Evolutionary conservation across 306 rosid genomes (phyloP).

Genomic region (Rosa persica): DNA sequence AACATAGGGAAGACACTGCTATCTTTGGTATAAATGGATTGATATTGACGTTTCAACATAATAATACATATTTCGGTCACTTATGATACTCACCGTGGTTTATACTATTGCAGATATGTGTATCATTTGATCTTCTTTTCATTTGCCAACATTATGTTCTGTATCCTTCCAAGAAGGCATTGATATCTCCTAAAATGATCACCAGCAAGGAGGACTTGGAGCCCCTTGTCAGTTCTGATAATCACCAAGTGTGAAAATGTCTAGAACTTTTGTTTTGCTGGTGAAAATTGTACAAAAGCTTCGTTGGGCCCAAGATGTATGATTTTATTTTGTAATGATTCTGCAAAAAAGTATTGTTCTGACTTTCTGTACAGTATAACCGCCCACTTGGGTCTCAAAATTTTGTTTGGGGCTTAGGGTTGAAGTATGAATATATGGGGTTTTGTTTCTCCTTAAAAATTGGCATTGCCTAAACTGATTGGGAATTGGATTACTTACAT

Average conservation of each 20-base stretch:
- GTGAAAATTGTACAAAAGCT: not conserved
- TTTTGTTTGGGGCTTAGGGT: too few species aligned
- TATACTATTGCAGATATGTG: constrained; percentile 51
- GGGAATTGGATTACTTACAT: too few species aligned
- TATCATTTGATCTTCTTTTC: constrained; percentile 74
- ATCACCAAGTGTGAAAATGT: constrained; percentile 29
- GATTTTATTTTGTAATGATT: not conserved
- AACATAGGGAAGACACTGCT: constrained; percentile 71
- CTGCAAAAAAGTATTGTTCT: not conserved
- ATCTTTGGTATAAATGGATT: constrained; percentile 50
- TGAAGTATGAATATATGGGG: too few species aligned
- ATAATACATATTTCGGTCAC: not conserved
- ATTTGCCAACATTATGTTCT: constrained; percentile 66
- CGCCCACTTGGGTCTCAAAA: too few species aligned
- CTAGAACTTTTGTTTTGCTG: constrained; percentile 17
- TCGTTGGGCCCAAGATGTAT: not conserved
- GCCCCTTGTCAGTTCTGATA: constrained; percentile 37
- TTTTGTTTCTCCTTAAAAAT: too few species aligned
- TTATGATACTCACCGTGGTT: not conserved
- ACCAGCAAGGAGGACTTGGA: constrained; percentile 31
- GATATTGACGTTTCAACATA: not conserved
- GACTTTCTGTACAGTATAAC: not conserved
- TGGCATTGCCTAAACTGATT: too few species aligned
- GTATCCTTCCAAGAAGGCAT: constrained; percentile 41
- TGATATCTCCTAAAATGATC: constrained; percentile 17